Conservation (phyloP, 805 yeast genomes). For the Wickerhamomyces subpelliculosus region DNA sequence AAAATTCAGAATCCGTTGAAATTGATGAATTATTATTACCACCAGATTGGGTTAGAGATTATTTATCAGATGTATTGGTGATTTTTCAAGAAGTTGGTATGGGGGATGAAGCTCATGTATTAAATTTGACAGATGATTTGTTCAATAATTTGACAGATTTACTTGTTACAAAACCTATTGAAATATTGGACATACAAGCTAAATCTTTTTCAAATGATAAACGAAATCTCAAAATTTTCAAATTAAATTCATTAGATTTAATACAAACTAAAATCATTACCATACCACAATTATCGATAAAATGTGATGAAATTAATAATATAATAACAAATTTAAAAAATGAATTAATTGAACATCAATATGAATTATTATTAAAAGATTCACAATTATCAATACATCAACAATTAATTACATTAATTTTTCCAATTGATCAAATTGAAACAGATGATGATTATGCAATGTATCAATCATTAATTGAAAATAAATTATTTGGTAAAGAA, state of each 20-base stretch:
- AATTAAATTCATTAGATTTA: constrained; percentile 55
- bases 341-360: constrained; percentile 38
- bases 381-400: constrained; percentile 53
- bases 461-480: constrained; percentile 60
- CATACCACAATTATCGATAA: constrained; percentile 30
- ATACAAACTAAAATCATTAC: constrained; percentile 46
- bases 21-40: constrained; percentile 54
- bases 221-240: constrained; percentile 32
- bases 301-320: constrained; percentile 26
- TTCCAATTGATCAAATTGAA: constrained; percentile 43
- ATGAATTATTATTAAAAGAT: constrained; percentile 38
- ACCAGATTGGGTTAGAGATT: constrained; percentile 79
- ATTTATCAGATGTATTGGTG: constrained; percentile 52
- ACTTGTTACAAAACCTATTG: constrained; percentile 36
- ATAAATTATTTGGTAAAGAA: constrained; percentile 43
- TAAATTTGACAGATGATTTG: constrained; percentile 32
- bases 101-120: constrained; percentile 20
- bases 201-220: constrained; percentile 18
- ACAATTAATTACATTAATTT: constrained; percentile 67
- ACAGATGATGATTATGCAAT: constrained; percentile 54
- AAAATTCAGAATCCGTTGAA: constrained; percentile 9
- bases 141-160: constrained; percentile 31
- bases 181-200: constrained; percentile 22
- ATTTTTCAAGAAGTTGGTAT: constrained; percentile 39
- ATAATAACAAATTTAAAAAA: constrained; percentile 28